A percentile compares a stretch with the other conserved stretches of the same genome.
Evolutionary conservation across 257 asterid species (phyloP).

Genomic region (Nyctanthes arbortristis): DNA sequence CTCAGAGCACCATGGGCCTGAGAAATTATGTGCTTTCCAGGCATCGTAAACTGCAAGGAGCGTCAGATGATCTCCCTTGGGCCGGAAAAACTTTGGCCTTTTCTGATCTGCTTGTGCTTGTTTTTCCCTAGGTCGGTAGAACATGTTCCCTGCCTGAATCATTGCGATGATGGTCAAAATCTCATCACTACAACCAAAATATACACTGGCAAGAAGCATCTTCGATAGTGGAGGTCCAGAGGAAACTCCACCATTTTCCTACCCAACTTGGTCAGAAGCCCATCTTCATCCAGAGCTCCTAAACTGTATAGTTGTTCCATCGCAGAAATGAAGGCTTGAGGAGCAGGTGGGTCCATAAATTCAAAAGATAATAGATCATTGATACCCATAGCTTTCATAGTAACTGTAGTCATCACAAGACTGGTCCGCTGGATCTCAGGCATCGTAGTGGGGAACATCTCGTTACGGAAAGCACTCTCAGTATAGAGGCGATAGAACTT

Average conservation of each 20-base stretch:
- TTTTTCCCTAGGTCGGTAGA: slow-evolving; percentile 55
- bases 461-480: slow-evolving; percentile 92
- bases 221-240: slow-evolving; percentile 86
- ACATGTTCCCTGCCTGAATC: slow-evolving; percentile 53
- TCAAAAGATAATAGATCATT: slow-evolving; percentile 85
- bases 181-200: slow-evolving; percentile 53
- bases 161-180: too few species aligned
- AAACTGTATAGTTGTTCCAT: slow-evolving; percentile 89
- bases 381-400: slow-evolving; percentile 98
- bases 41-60: too few species aligned
- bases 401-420: too few species aligned
- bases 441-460: slow-evolving; percentile 84
- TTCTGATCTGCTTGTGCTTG: slow-evolving; percentile 59
- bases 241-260: slow-evolving; percentile 97
- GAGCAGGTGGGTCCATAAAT: slow-evolving; percentile 98
- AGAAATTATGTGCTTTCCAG: too few species aligned
- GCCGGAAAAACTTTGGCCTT: slow-evolving; percentile 50
- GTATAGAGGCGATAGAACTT: slow-evolving; percentile 92
- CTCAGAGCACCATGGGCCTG: slow-evolving; percentile 63
- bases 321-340: slow-evolving; percentile 84
- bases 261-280: slow-evolving; percentile 62
- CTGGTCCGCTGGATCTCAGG: slow-evolving; percentile 94
- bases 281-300: slow-evolving; percentile 85
- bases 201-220: slow-evolving; percentile 87
- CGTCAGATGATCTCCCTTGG: slow-evolving; percentile 55